Percentiles rank a stretch among this genome's conserved stretches.
Evolutionary conservation across 2,329 filamentous ascomycete species (phyloP).

Genomic region (Trichoderma sp.): DNA sequence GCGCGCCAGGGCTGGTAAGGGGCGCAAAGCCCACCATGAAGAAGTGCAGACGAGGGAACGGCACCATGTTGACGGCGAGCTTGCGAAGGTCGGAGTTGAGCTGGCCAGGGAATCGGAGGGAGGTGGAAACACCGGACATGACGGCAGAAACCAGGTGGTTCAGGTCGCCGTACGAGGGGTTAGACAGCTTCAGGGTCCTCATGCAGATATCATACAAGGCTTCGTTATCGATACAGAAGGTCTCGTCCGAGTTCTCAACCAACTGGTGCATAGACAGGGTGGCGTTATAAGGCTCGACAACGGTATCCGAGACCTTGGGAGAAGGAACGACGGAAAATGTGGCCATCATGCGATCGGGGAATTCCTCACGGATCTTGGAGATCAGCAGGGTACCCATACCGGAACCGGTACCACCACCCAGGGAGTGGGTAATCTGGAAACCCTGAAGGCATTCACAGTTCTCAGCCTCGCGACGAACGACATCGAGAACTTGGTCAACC

Average conservation of each 20-base stretch:
- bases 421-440: constrained; percentile 99
- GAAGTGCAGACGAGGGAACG: constrained; percentile 99
- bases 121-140: constrained; percentile 99
- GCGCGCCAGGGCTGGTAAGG: constrained; percentile 76
- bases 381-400: constrained; percentile 99
- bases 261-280: constrained; percentile 98
- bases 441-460: constrained; percentile 98
- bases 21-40: constrained; percentile 99
- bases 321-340: constrained; percentile 98
- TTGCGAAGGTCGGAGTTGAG: constrained; percentile 99
- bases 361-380: constrained; percentile 99
- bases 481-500: constrained; percentile 94
- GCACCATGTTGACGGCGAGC: constrained; percentile 99
- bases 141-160: constrained; percentile 99
- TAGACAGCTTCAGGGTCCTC: constrained; percentile 97
- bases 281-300: constrained; percentile 99
- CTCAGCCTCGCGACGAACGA: constrained; percentile 96
- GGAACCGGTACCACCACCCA: constrained; percentile 98
- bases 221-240: constrained; percentile 99
- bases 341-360: constrained; percentile 99
- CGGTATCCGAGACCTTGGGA: constrained; percentile 98
- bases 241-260: constrained; percentile 99
- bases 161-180: constrained; percentile 97
- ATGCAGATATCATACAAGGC: constrained; percentile 99
- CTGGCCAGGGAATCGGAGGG: constrained; percentile 97